Base-by-base conservation (phyloP, 2,329 filamentous ascomycete genomes). In the Shiraia bambusicola region DNA sequence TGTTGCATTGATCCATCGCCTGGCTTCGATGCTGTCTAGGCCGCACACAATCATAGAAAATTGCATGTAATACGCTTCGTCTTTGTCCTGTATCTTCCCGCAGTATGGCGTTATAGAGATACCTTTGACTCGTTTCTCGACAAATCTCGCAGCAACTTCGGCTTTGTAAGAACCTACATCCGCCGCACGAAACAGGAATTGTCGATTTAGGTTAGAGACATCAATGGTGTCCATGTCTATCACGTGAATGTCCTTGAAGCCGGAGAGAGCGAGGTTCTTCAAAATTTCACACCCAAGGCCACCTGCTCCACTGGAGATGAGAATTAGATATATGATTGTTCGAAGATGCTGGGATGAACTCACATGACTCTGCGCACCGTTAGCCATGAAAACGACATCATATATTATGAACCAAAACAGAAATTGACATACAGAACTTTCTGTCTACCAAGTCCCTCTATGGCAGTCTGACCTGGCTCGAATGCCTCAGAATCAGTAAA, bases 191-290 rank as follows among this genome's bases (percentile, higher is more conserved):
- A 98, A 98, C 45, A 98, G 82, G 64, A 98, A 98, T 62, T 98
- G 93, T 29, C 93, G 86, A 71, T 98, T 98, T 15, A 98, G 79
- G 67, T 98, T 98, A 36, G 91, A 96, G 47, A 98, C 92, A 65
- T 98, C 93, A 69, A 98, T 98, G 1, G 92, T 98, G 70, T 98
- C 88, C 93, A 98, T 98, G 72, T 98, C 93, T 59, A 98, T 97
- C 45, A 98, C 93, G 74, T 98, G 90, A 55, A 98, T 96, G 61
- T 95, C 83, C 69, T 87, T 94, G 75, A 98, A 98, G 19, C 91
- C 90, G 2, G 92, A 96, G 37, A 98, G 79, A 29, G 93, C 93
- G 25, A 98, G 79, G 62, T 98, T 89, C 75, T 98, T 98, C 37
- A 98, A 76, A 31, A 98, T 95, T 67, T 98, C 93, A 61, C 93